A percentile compares a stretch with the other conserved stretches of the same genome.
phyloP scores from a whole-genome alignment of 139 green algal species.

The Edaphochlamys debaryana region DNA sequence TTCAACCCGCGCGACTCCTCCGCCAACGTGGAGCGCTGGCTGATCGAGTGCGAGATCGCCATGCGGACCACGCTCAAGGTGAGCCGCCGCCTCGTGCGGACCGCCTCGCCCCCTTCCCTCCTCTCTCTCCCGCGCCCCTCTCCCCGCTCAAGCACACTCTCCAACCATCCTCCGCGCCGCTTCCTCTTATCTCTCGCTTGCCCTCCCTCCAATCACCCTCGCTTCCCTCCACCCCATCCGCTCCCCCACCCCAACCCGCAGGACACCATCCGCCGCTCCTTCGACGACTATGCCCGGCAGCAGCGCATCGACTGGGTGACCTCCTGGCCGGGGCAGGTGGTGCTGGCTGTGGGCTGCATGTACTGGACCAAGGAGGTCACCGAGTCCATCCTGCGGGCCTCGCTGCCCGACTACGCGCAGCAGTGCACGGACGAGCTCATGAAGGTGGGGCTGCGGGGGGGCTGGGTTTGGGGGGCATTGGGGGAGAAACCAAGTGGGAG shows the following conservation, averaged over 20 bases:
- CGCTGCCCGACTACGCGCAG: conserved; percentile 66
- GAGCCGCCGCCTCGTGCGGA: background rate
- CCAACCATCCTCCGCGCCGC: too few relatives aligned
- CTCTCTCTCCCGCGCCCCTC: too few relatives aligned
- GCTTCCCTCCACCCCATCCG: too few relatives aligned
- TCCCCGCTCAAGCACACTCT: background rate
- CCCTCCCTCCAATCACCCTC: too few relatives aligned
- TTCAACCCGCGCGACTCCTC: conserved; percentile 73
- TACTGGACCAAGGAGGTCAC: conserved; percentile 80
- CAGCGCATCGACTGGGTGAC: conserved; percentile 62
- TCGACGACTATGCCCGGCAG: conserved; percentile 68
- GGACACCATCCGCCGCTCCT: conserved; percentile 48
- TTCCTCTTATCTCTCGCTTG: background rate
- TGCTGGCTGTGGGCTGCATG: conserved; percentile 76
- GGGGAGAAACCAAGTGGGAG: too few relatives aligned
- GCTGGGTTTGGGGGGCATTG: too few relatives aligned
- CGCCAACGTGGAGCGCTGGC: conserved; percentile 84
- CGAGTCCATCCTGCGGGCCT: conserved; percentile 61
- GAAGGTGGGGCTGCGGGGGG: conserved; percentile 42
- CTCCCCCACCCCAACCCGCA: background rate
- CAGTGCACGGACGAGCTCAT: conserved; percentile 76
- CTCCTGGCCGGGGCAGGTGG: conserved; percentile 73
- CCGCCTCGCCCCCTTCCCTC: background rate
- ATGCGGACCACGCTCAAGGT: conserved; percentile 76
- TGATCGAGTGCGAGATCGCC: conserved; percentile 79